Evolutionary conservation across 2,329 filamentous ascomycete genomes (phyloP).

Genomic region (Colletotrichum tropicicola): DNA sequence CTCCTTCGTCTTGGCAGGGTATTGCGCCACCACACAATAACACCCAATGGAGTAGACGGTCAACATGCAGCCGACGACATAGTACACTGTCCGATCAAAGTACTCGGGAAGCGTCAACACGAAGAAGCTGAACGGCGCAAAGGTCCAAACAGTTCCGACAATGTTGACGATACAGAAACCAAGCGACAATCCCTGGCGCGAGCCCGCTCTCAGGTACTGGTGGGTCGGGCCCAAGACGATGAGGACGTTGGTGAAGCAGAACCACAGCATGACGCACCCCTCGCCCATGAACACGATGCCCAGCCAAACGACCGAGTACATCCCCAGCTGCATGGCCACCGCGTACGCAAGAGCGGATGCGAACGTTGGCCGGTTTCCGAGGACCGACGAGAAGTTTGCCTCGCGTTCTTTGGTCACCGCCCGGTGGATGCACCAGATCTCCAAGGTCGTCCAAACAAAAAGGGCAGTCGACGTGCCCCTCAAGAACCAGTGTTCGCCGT

Average conservation of each 20-base stretch:
- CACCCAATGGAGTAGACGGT: constrained; percentile 1
- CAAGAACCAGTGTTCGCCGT: constrained; percentile 22
- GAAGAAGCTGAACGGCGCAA: not conserved
- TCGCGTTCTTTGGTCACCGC: constrained; percentile 20
- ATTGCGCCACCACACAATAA: not conserved
- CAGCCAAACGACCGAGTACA: constrained; percentile 18
- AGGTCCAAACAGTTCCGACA: constrained; percentile 12
- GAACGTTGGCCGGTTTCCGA: not conserved
- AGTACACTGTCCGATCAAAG: not conserved
- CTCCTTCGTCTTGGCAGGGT: not conserved
- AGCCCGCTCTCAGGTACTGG: constrained; percentile 15
- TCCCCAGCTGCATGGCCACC: constrained; percentile 9
- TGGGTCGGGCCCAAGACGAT: constrained; percentile 19
- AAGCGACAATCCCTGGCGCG: constrained; percentile 19
- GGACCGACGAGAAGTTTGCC: constrained; percentile 3
- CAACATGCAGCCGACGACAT: not conserved
- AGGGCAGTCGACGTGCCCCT: constrained; percentile 3
- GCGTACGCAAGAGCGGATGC: constrained; percentile 4
- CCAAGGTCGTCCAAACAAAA: constrained; percentile 17
- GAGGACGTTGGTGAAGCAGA: constrained; percentile 27
- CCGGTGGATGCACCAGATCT: constrained; percentile 23
- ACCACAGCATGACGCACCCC: constrained; percentile 26
- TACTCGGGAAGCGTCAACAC: not conserved
- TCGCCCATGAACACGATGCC: constrained; percentile 21
- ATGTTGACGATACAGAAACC: constrained; percentile 21